Evolutionary conservation across 1,284 basidiomycete species (phyloP), one percentile per base, ranked within the genome.

Genomic region (Inonotus obliquus): DNA sequence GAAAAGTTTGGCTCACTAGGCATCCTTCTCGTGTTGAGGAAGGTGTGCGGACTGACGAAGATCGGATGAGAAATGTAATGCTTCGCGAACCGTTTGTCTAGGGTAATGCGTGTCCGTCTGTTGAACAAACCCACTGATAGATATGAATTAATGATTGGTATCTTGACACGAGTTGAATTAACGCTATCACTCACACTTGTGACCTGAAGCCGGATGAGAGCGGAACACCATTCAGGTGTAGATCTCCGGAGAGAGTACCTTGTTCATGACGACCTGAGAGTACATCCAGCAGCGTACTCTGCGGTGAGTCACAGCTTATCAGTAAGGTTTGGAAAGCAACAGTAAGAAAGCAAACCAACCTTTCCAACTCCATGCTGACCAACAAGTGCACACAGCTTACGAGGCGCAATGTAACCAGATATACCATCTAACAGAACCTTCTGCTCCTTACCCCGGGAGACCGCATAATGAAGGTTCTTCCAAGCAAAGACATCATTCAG

Each of bases 231-330:
- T 92, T 87, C 66, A 96, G 87, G 54, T 92, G 81, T 57, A 86
- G 81, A 52, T 92, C 84, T 0, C 94, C 94, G 1, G 78, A 80
- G 48, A 96, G 81, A n/a, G 92, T 81, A 25, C 94, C 94, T 59
- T 81, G 83, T n/a, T 80, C 81, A n/a, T 84, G 83, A 14, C 93
- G 86, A 63, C 90, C 82, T 0, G 94, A 92, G 5, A 96, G 77
- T 0, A 91, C 92, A 70, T 96, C 93, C 56, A 96, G 77, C 0
- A 94, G 75, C 0, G 89, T 92, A 0, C 89, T 93, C 81, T 91
- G 70, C 32, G 38, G 51, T 29, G 17, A 7, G n/a, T 7, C 17
- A 14, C 17, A 23, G 25, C 62, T 79, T 77, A 55, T 74, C 63
- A 59, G 45, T 60, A 19, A 44, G 23, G 29, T 49, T 44, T 59